A percentile compares a stretch with the other conserved stretches of the same genome.
Conservation (phyloP, 352 stramenopile genomes). For the Pythium inflatum region DNA sequence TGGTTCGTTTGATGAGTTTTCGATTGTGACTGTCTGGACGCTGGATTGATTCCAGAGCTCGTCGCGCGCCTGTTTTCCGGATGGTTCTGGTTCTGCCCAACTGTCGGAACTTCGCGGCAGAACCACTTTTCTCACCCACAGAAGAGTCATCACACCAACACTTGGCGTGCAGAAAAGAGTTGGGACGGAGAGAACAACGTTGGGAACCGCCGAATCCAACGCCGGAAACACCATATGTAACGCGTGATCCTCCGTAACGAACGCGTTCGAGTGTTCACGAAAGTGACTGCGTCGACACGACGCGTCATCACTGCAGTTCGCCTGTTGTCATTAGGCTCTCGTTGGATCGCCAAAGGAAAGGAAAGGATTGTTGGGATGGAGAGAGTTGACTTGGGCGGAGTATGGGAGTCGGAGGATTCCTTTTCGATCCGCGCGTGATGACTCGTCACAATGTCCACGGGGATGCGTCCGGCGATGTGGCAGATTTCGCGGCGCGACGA, state of each 20-base stretch:
- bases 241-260: background rate
- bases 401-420: no score
- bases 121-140: background rate
- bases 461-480: background rate
- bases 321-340: background rate
- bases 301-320: background rate
- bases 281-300: background rate
- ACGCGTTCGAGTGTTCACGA: no score
- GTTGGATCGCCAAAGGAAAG: background rate
- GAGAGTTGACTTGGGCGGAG: background rate
- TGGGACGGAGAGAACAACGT: background rate
- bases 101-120: background rate
- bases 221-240: background rate
- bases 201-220: background rate
- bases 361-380: slow-evolving; percentile 4
- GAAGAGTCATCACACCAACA: background rate
- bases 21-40: slow-evolving; percentile 26
- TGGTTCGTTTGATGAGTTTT: background rate
- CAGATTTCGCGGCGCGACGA: background rate
- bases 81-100: slow-evolving; percentile 4
- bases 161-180: slow-evolving; percentile 9
- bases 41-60: no score
- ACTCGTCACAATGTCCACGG: background rate
- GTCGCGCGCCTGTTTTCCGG: background rate
- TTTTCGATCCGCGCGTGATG: no score